Evolutionary conservation across 2,329 filamentous ascomycete genomes (phyloP), one percentile per base, ranked within the genome.

Genomic region (Amauroascus verrucosus): DNA sequence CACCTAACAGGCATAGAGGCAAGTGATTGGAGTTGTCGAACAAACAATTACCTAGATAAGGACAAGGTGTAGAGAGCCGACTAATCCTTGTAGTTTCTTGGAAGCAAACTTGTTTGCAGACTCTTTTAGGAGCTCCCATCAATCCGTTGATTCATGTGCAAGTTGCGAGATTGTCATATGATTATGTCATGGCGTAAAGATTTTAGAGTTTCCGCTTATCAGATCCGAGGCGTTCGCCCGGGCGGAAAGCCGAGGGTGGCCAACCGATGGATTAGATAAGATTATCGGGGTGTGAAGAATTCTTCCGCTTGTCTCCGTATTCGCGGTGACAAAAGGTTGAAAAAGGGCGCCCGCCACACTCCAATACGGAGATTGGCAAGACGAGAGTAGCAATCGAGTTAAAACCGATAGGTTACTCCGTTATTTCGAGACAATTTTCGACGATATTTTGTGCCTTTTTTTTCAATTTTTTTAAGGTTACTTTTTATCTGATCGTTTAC

Each of bases 201-300:
- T 14, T 51, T 24, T 41, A 40, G 18, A 35, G 8, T 41, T 33
- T 11, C 16, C 4, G 14, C n/a, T 52, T 52, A 52, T 52, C 50
- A 52, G 50, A 52, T 52, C 50, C 50, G 50, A 52, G 41, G 30
- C 28, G 41, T 28, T 52, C 30, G n/a, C 20, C 47, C 46, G 35
- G 22, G 35, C 40, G 37, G 24, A 50, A 50, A 43, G 38, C 48
- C 46, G 46, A 38, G 37, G 26, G 18, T 24, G n/a, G 24, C n/a
- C 4, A 8, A 13, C 18, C 18, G 40, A 52, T 52, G 50, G 50
- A 52, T 46, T 45, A 52, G 50, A 52, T 52, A 46, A 52, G 50
- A 52, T 52, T 20, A 38, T 46, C 43, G 20, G 37, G 5, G n/a
- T 26, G 8, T 3, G 22, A 13, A 26, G 20, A 24, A 26, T 6